phyloP scores from a whole-genome alignment of 352 stramenopile species.

The Globisporangium emineosum region DNA sequence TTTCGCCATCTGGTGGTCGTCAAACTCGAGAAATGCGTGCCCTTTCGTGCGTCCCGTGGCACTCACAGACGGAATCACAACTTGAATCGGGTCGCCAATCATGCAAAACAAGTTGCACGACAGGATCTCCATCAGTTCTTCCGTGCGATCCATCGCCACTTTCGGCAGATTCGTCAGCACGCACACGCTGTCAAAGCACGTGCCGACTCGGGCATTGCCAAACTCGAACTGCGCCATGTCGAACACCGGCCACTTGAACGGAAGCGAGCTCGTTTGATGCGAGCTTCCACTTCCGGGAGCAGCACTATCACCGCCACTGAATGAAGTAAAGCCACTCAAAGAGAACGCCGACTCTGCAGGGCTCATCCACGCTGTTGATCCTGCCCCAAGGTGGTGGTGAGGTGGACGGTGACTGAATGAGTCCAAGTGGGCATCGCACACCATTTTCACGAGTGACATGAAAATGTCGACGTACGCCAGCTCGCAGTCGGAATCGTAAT shows the following conservation, averaged over 20 bases:
- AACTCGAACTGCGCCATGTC: constrained; percentile 90
- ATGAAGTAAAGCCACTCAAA: neutral
- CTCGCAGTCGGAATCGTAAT: constrained; percentile 71
- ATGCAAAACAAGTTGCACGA: constrained; percentile 77
- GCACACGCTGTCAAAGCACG: constrained; percentile 81
- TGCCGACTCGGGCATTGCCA: constrained; percentile 66
- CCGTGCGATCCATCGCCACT: constrained; percentile 65
- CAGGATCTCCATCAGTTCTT: constrained; percentile 73
- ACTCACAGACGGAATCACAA: constrained; percentile 67
- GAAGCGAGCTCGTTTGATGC: constrained; percentile 24
- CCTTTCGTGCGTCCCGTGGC: constrained; percentile 67
- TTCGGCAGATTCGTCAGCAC: constrained; percentile 81
- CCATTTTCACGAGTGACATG: constrained; percentile 67
- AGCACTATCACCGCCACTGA: neutral
- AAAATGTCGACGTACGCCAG: constrained; percentile 83
- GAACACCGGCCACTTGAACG: constrained; percentile 87
- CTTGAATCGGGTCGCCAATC: constrained; percentile 79
- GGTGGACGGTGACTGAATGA: constrained; percentile 16
- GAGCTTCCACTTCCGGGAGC: neutral
- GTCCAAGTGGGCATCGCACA: constrained; percentile 68
- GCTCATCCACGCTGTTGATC: constrained; percentile 4
- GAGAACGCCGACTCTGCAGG: neutral
- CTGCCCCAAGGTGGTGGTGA: neutral
- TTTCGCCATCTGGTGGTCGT: constrained; percentile 60
- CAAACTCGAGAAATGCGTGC: constrained; percentile 83